Evolutionary conservation across 2,329 filamentous ascomycete species (phyloP), one percentile per base, ranked within the genome.

Genomic region (Ilyonectria robusta): DNA sequence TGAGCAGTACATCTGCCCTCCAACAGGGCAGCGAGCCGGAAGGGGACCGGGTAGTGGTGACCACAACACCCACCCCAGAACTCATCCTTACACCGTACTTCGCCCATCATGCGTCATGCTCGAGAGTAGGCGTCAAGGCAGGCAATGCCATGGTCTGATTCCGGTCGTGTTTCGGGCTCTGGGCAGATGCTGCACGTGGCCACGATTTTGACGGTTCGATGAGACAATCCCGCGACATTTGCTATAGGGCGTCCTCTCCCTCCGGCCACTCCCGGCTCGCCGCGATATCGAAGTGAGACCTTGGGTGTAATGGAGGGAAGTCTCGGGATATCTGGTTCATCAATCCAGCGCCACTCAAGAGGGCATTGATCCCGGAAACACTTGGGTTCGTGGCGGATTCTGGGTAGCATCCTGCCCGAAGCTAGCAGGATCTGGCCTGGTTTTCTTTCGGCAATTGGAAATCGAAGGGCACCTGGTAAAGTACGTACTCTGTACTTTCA

Each of bases 31-130:
- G 26, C 44, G 40, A 37, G 42, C 56, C 58, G 31, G 33, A 46
- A 33, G 51, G 57, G 63, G 51, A 66, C 54, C 51, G 35, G 53
- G 47, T 53, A 58, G 53, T 35, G 58, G 59, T 42, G 33, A 56
- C 44, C 48, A 55, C 26, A 21, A 40, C 56, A 31, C 54, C 44
- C 33, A 26, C 26, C 48, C 37, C 19, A 29, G 33, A 42, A 29
- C 7, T 17, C 19, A 60, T 46, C 58, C 63, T 60, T 66, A 60
- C 63, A 66, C 63, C 58, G 58, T 56, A 56, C 63, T 61, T 61
- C 60, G 54, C 61, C 47, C 57, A 51, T 58, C 53, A 47, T 61
- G 63, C 63, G 60, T 58, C 46, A 40, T 57, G 57, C 51, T 46
- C 50, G 51, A 21, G 35, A 51, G 46, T 37, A 42, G n/a, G 23